Conservation (phyloP, 1,284 basidiomycete genomes). For the Coniophora puteana region DNA sequence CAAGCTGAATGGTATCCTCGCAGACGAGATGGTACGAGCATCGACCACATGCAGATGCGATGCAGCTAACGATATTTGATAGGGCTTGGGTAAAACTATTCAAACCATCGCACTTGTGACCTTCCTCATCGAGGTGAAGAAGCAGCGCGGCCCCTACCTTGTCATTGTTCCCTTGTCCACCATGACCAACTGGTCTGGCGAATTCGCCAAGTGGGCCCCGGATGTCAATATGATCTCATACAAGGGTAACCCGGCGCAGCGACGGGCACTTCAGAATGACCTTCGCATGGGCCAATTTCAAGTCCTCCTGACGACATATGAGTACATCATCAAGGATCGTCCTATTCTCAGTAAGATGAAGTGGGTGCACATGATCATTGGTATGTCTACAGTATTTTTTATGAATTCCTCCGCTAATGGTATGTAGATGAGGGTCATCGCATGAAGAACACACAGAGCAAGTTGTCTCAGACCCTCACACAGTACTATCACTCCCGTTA, state of each 20-base stretch:
- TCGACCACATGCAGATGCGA: constrained; percentile 1
- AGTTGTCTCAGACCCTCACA: constrained; percentile 90
- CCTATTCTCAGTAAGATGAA: constrained; percentile 88
- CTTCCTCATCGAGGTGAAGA: constrained; percentile 93
- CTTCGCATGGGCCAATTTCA: constrained; percentile 85
- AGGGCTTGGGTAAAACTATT: constrained; percentile 96
- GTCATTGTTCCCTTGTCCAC: constrained; percentile 98
- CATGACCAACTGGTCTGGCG: constrained; percentile 97
- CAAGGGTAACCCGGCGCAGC: constrained; percentile 89
- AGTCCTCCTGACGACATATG: constrained; percentile 95
- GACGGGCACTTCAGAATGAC: constrained; percentile 71
- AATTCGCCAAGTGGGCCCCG: constrained; percentile 98
- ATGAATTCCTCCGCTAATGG: neutral
- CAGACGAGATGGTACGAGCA: constrained; percentile 92
- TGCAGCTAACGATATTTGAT: constrained; percentile 9
- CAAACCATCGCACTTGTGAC: constrained; percentile 96
- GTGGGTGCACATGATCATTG: constrained; percentile 99
- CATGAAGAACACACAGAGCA: constrained; percentile 99
- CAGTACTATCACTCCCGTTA: constrained; percentile 93
- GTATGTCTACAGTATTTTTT: constrained; percentile 35
- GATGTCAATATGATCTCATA: constrained; percentile 83
- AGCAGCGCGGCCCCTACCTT: constrained; percentile 91
- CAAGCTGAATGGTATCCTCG: constrained; percentile 93
- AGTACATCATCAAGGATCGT: constrained; percentile 99
- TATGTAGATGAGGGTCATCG: constrained; percentile 91